Base-by-base conservation (phyloP, 2,329 filamentous ascomycete species). In the Rhinocladiella similis region DNA sequence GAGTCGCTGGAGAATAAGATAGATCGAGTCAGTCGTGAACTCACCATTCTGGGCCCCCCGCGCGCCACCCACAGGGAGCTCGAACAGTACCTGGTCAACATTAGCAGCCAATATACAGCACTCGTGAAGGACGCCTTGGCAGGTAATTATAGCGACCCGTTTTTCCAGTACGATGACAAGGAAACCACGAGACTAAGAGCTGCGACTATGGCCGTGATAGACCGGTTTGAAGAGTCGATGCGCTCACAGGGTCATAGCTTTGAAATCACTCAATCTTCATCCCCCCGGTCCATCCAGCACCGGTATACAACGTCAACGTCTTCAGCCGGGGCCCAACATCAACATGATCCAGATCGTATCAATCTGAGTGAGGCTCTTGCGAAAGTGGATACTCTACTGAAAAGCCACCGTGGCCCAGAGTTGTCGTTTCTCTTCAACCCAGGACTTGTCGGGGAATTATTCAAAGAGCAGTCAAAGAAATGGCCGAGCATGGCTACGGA, bases 111-210 rank as follows among this genome's bases (percentile, higher is more conserved):
- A 13, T 63, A 63, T 46, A 59, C 61, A 18, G 13, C 49, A 29
- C 35, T 61, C 19, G 51, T 58, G 29, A 45, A 48, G 20, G 47
- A 53, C 41, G 66, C 61, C 6, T 16, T 63, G 27, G 27, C 58
- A 19, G 65, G 66, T 20, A 57, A 65, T 46, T 67, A 68, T 35
- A 48, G 57, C n/a, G 64, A 67, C 41, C 27, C 58, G 3, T 68
- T 62, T 36, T 68, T 68, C 52, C 18, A 51, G n/a, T n/a, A n/a
- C n/a, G 36, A 47, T 12, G 13, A 18, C 16, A 47, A 54, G 25
- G 9, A 45, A 10, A 22, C n/a, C 20, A 54, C 60, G 42, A 56
- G 66, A 18, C 60, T 68, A 16, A 60, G 65, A 36, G 64, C 65
- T 19, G 50, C 50, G 13, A 55, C 65, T 3, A 61, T 63, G 41